Percentiles rank a stretch among this genome's conserved stretches.
These are phyloP conservation scores for Pulveroboletus ravenelii DNA, from an alignment of 768 basidiomycete species.

Conservation along the genomic window DNA sequence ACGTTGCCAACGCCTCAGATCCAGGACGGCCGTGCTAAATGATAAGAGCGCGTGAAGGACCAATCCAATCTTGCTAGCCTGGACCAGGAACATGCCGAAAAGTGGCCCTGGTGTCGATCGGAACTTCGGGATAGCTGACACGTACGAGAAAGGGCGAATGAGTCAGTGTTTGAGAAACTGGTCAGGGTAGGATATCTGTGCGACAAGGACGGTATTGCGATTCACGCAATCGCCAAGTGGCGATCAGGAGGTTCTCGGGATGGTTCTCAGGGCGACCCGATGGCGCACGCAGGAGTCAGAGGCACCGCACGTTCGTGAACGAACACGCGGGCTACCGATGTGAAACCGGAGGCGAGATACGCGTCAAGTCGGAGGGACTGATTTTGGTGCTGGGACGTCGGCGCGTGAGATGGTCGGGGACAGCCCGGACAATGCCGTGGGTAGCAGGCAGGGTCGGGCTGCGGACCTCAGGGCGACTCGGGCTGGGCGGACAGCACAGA, in stretches of 20 bases:
- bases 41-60: too few relatives aligned
- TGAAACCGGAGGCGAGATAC: conserved; percentile 2
- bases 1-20: too few relatives aligned
- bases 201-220: background rate
- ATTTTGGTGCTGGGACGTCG: too few relatives aligned
- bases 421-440: conserved; percentile 20
- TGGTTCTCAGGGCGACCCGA: conserved; percentile 7
- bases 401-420: background rate
- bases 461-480: background rate
- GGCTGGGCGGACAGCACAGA: background rate
- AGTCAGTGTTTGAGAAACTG: background rate
- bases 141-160: too few relatives aligned
- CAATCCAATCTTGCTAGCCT: too few relatives aligned
- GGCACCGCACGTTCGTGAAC: conserved; percentile 12
- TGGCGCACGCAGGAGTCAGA: background rate
- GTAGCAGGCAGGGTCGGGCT: background rate
- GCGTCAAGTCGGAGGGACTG: background rate
- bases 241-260: conserved; percentile 18
- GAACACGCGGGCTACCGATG: background rate
- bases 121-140: background rate
- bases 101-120: background rate
- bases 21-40: too few relatives aligned
- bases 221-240: background rate
- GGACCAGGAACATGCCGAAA: background rate
- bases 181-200: conserved; percentile 1